Base-by-base conservation (phyloP, 768 basidiomycete genomes). In the Mycena venus region DNA sequence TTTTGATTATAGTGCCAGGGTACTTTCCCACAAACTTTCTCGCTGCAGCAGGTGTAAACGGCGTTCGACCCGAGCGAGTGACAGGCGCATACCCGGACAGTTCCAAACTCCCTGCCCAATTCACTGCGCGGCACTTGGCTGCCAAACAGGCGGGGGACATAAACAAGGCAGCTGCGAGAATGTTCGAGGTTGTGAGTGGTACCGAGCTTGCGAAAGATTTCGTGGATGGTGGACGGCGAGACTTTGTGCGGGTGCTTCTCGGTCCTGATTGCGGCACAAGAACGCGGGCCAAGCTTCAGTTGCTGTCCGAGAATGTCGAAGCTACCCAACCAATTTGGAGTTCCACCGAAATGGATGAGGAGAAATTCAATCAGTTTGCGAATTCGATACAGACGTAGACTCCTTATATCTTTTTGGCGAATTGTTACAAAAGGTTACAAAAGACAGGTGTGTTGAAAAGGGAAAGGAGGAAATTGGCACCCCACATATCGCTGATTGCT, bases 11-110 rank as follows among this genome's bases (percentile, higher is more conserved):
- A 51, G 68, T 73, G 62, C 82, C 81, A 3, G 83, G 83, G 6
- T 78, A 75, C 68, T 82, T 83, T 68, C 80, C 76, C n/a, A 82
- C 80, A 14, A 76, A 78, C 67, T 74, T 80, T 74, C 47, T 80
- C 60, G 29, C 51, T 25, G 42, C 76, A 23, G 70, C 68, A 7
- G 27, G 15, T 12, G 67, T 60, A 10, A 63, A 69, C 53, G 34
- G 49, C 32, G 61, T 56, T 44, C 60, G 23, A 40, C 55, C 69
- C 42, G 66, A 34, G 27, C 68, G 49, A 40, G 10, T 19, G 21
- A 49, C 70, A 49, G 32, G 65, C 62, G 62, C 65, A 58, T 79
- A 82, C 73, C 72, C 74, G 5, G 78, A 77, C 42, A 64, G 32
- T 12, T 75, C 77, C 29, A 76, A 80, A 64, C 75, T 76, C 42